phyloP scores from a whole-genome alignment of 2,329 filamentous ascomycete species.

The Microdochium paspali region DNA sequence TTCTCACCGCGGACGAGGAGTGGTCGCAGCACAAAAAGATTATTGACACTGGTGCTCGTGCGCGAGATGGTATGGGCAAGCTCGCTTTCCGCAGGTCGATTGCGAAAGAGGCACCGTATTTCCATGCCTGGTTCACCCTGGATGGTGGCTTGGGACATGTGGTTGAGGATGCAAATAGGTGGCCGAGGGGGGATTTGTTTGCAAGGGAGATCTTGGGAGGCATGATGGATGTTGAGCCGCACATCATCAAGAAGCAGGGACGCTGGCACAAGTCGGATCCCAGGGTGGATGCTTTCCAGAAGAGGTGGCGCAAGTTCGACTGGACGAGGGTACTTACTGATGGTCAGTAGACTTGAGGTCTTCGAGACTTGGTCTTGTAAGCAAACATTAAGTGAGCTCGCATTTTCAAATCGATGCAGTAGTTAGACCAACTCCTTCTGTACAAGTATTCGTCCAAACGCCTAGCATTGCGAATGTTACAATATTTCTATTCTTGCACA shows the following conservation, averaged over 20 bases:
- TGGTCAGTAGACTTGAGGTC: constrained; percentile 2
- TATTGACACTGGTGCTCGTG: constrained; percentile 70
- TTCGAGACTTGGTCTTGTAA: not conserved
- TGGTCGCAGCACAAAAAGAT: constrained; percentile 95
- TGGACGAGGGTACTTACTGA: constrained; percentile 58
- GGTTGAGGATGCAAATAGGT: constrained; percentile 74
- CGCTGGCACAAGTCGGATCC: constrained; percentile 65
- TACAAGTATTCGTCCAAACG: no score
- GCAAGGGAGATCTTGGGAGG: constrained; percentile 86
- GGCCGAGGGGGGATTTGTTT: constrained; percentile 89
- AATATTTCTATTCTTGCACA: no score
- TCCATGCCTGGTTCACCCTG: constrained; percentile 90
- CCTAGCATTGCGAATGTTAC: no score
- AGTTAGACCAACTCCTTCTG: no score
- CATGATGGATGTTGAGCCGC: constrained; percentile 75
- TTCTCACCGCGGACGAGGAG: constrained; percentile 78
- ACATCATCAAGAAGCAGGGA: constrained; percentile 84
- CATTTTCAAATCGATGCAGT: not conserved
- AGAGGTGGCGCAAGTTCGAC: constrained; percentile 86
- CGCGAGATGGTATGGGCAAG: constrained; percentile 63
- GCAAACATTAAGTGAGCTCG: not conserved
- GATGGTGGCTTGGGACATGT: constrained; percentile 90
- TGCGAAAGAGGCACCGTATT: constrained; percentile 96
- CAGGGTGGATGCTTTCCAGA: constrained; percentile 69
- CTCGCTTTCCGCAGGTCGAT: constrained; percentile 73